Evolutionary conservation across 306 rosid genomes (phyloP).

Genomic region (Carpinus viminea): DNA sequence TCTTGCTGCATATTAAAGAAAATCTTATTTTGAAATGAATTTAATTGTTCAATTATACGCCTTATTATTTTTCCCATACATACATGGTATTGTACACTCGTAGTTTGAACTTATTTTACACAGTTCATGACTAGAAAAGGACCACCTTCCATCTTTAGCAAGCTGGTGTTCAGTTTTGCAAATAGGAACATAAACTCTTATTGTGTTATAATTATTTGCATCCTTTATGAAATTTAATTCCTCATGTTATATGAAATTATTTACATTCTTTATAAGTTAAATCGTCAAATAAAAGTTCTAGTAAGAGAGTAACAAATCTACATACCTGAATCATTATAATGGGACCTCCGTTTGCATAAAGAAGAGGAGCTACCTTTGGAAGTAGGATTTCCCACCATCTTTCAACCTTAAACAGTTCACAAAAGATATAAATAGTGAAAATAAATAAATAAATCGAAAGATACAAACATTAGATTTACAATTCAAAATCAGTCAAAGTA

Average conservation of each 20-base stretch:
- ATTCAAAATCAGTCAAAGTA: background rate
- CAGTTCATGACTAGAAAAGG: background rate
- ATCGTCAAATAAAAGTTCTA: conserved; percentile 10
- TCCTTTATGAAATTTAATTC: background rate
- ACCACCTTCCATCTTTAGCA: background rate
- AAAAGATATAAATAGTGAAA: conserved; percentile 14
- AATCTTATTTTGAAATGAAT: background rate
- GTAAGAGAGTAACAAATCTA: conserved; percentile 2
- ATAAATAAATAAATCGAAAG: background rate
- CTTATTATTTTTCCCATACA: background rate
- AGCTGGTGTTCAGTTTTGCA: background rate
- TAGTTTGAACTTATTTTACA: background rate
- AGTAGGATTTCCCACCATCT: conserved; percentile 87
- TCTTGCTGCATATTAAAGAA: background rate
- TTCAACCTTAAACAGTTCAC: conserved; percentile 62
- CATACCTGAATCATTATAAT: conserved; percentile 93
- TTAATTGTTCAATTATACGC: background rate
- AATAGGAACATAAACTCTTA: background rate
- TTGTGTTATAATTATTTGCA: background rate
- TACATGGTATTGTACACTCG: background rate
- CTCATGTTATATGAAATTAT: background rate
- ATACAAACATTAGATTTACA: background rate
- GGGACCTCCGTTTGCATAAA: conserved; percentile 81
- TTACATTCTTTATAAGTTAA: background rate
- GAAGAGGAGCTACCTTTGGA: conserved; percentile 74